Evolutionary conservation across 192 early-diverging fungal species (phyloP).

Genomic region (Entomortierella lignicola): DNA sequence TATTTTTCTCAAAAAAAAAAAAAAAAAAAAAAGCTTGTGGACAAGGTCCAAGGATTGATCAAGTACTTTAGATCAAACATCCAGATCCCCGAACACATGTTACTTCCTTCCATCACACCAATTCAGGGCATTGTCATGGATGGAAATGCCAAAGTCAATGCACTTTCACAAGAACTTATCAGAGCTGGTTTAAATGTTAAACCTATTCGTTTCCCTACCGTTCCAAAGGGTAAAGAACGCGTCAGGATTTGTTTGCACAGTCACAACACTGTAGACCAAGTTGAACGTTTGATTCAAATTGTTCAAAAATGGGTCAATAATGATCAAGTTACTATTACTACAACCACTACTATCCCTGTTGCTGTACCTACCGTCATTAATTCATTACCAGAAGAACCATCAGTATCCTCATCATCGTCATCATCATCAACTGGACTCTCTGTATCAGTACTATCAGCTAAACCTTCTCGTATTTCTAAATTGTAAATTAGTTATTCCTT

Average conservation of each 20-base stretch:
- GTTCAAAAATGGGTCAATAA: conserved; percentile 21
- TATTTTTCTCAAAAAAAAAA: neutral
- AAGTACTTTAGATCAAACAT: conserved; percentile 62
- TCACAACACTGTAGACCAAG: conserved; percentile 75
- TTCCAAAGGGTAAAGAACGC: conserved; percentile 80
- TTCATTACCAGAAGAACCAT: neutral
- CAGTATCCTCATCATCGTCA: neutral
- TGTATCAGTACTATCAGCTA: neutral
- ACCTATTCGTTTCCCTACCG: conserved; percentile 84
- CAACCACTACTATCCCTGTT: neutral
- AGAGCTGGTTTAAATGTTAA: conserved; percentile 73
- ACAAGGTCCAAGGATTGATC: conserved; percentile 57
- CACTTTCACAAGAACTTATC: conserved; percentile 51
- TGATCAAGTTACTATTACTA: neutral
- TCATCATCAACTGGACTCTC: conserved; percentile 8
- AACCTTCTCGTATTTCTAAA: conserved; percentile 13
- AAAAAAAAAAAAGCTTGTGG: conserved; percentile 50
- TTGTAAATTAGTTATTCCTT: conserved; percentile 9
- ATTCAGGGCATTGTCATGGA: conserved; percentile 85
- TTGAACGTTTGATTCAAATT: conserved; percentile 52
- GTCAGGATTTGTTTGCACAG: conserved; percentile 88
- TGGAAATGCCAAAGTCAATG: conserved; percentile 58
- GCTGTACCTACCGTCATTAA: neutral
- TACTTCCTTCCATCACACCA: conserved; percentile 75
- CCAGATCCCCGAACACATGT: conserved; percentile 55